Percentiles rank a stretch among this genome's conserved stretches.
These are phyloP conservation scores for Inga leiocalycina DNA, from an alignment of 306 rosid species.

Conservation along the genomic window DNA sequence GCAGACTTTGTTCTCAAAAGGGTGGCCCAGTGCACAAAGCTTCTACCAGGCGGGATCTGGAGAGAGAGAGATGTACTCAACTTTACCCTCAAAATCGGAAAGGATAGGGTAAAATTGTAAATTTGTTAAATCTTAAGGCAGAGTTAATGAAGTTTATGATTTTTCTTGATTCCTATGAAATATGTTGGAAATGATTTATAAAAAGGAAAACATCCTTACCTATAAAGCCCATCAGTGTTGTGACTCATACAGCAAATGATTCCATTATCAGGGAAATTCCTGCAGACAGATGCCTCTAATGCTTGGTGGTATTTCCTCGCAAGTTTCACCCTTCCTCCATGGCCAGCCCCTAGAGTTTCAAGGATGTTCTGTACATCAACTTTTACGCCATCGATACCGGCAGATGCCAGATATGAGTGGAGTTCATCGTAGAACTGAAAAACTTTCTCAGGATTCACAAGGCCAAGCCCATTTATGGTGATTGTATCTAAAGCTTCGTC, in stretches of 20 bases:
- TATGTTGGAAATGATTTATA: too few relatives aligned
- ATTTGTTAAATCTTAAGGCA: too few relatives aligned
- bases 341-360: slow-evolving; percentile 73
- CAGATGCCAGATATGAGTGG: slow-evolving; percentile 65
- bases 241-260: slow-evolving; percentile 81
- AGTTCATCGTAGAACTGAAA: slow-evolving; percentile 71
- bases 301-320: slow-evolving; percentile 69
- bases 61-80: too few relatives aligned
- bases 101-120: too few relatives aligned
- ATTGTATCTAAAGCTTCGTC: slow-evolving; percentile 63
- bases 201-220: slow-evolving; percentile 24
- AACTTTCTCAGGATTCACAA: slow-evolving; percentile 67
- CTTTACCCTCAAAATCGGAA: too few relatives aligned
- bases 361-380: slow-evolving; percentile 76
- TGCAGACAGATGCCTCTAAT: slow-evolving; percentile 64
- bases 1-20: too few relatives aligned
- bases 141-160: too few relatives aligned
- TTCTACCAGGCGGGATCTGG: too few relatives aligned
- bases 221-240: slow-evolving; percentile 70
- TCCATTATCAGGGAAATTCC: slow-evolving; percentile 69
- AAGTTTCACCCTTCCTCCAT: slow-evolving; percentile 69
- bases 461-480: slow-evolving; percentile 66
- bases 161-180: too few relatives aligned
- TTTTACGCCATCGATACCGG: slow-evolving; percentile 75
- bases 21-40: too few relatives aligned